Evolutionary conservation across 139 green algal species (phyloP), one percentile per base, ranked within the genome.

Genomic region (Chlamydomonas urium): DNA sequence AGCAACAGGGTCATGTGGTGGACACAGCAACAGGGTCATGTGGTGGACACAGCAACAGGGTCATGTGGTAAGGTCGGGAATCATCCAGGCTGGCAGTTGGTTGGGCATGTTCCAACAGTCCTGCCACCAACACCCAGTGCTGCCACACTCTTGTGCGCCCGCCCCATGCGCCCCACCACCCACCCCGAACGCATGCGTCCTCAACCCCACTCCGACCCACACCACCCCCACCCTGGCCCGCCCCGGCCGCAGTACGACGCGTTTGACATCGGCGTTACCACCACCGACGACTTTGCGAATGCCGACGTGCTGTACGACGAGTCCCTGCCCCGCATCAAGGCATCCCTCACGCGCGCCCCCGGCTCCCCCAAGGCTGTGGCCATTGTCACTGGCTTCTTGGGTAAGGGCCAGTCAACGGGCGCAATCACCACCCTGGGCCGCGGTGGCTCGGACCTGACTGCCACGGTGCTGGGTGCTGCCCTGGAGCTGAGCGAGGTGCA

Each of bases 341-440:
- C 36, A 2, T 14, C 71, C 26, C 65, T 85, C 37, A 63, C 4
- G 38, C 60, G 66, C 45, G 37, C 47, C 26, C 65, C 70, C 26
- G 62, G 69, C 26, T 4, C 53, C 19, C 3, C 38, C 17, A 33
- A 19, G 79, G 90, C 59, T 77, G 23, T 76, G 14, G 87, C 87
- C 53, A 83, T 98, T 2, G 84, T 98, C 4, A 99, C 94, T 0
- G 95, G 95, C n/a, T 99, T 99, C 81, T 75, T 99, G 29, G 94
- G 88, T 17, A 63, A 33, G 53, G 53, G 53, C 10, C 6, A 34
- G 17, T 32, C 10, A 6, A 63, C 53, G 29, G 53, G 91, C 2
- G 94, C 96, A 10, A 94, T 98, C 65, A 99, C 95, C 1, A 99
- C 96, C 0, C 84, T 99, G 56, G 95, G 96, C 14, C 84, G 96